Evolutionary conservation across 2,329 filamentous ascomycete species (phyloP).

Genomic region (Ilyonectria robusta): DNA sequence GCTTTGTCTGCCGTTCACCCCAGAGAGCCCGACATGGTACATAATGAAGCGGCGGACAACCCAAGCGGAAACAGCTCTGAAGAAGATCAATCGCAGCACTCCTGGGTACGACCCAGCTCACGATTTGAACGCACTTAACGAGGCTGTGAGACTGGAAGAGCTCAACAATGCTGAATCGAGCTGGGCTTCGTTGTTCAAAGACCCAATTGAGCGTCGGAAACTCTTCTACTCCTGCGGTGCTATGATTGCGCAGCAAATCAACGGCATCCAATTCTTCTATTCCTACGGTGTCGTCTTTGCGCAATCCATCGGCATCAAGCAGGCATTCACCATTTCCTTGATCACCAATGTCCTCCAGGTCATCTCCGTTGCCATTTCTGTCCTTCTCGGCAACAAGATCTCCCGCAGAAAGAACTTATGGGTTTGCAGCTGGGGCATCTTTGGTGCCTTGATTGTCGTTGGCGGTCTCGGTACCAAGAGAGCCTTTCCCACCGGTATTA

Average conservation of each 20-base stretch:
- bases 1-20: constrained; percentile 37
- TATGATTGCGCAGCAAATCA: constrained; percentile 55
- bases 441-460: constrained; percentile 49
- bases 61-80: constrained; percentile 49
- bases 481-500: constrained; percentile 15
- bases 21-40: constrained; percentile 49
- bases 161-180: constrained; percentile 47
- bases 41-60: constrained; percentile 43
- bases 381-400: constrained; percentile 54
- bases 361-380: constrained; percentile 51
- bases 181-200: constrained; percentile 54
- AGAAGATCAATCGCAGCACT: constrained; percentile 50
- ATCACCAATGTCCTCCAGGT: constrained; percentile 57
- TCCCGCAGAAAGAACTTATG: constrained; percentile 52
- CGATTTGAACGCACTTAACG: constrained; percentile 36
- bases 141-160: constrained; percentile 39
- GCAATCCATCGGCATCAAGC: constrained; percentile 53
- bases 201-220: constrained; percentile 60
- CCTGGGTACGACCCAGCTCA: constrained; percentile 44
- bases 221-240: constrained; percentile 57
- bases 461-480: constrained; percentile 36
- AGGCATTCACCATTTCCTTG: constrained; percentile 55
- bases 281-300: constrained; percentile 57
- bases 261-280: constrained; percentile 41
- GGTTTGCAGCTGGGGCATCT: constrained; percentile 50